These are phyloP conservation scores for Colletotrichum neosansevieriae DNA, from an alignment of 2,329 filamentous ascomycete genomes.

Conservation along the genomic window DNA sequence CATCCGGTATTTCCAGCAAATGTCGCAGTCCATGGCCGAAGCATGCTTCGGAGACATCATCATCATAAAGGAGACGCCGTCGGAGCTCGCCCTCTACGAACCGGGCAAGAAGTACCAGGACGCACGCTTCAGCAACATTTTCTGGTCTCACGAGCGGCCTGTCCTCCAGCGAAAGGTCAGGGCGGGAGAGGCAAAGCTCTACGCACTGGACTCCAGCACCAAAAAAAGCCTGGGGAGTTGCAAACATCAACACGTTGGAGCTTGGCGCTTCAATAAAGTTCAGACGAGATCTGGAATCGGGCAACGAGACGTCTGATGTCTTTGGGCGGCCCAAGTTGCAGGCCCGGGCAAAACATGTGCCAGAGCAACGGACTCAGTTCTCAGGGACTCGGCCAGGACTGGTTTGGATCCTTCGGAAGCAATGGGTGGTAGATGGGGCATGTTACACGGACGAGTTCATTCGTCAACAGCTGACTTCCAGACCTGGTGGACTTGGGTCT, in stretches of 20 bases:
- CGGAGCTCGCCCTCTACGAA: constrained; percentile 19
- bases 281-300: constrained; percentile 8
- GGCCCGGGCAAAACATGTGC: constrained; percentile 14
- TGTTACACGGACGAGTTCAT: not conserved
- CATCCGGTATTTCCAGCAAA: constrained; percentile 18
- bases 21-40: constrained; percentile 17
- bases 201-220: constrained; percentile 7
- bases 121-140: constrained; percentile 9
- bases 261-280: constrained; percentile 3
- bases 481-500: not conserved
- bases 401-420: constrained; percentile 13
- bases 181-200: not conserved
- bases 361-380: constrained; percentile 7
- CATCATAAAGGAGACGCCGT: constrained; percentile 20
- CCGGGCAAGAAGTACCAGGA: constrained; percentile 12
- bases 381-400: constrained; percentile 7
- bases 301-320: constrained; percentile 9
- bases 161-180: constrained; percentile 12
- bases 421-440: constrained; percentile 16
- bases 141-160: constrained; percentile 21
- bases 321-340: constrained; percentile 1
- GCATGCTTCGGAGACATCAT: constrained; percentile 21
- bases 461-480: not conserved
- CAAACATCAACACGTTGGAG: constrained; percentile 9
- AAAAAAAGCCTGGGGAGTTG: constrained; percentile 16